A percentile compares a stretch with the other conserved stretches of the same genome.
Evolutionary conservation across 2,329 filamentous ascomycete species (phyloP).

Genomic region (Lachnellula arida): DNA sequence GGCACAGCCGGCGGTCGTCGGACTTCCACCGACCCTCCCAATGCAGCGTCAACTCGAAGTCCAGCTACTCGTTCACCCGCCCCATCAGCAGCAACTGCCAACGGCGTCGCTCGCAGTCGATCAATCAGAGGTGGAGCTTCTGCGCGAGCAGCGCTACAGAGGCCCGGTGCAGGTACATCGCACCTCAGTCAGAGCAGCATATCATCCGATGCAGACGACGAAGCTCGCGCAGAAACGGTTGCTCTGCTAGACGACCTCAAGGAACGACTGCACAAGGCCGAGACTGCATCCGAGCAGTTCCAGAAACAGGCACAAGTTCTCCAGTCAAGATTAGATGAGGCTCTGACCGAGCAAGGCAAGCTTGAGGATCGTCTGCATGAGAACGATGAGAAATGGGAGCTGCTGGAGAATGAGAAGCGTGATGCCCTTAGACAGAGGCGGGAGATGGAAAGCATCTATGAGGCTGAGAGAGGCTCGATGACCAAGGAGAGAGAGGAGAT

Average conservation of each 20-base stretch:
- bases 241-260: constrained; percentile 80
- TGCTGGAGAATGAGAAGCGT: constrained; percentile 77
- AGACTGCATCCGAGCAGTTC: constrained; percentile 70
- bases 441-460: constrained; percentile 89
- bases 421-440: constrained; percentile 78
- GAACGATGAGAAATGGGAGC: constrained; percentile 76
- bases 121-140: constrained; percentile 64
- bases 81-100: constrained; percentile 23
- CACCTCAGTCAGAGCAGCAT: constrained; percentile 28
- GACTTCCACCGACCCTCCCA: constrained; percentile 27
- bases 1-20: constrained; percentile 23
- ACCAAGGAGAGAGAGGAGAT: constrained; percentile 91
- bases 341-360: constrained; percentile 74
- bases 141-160: constrained; percentile 64
- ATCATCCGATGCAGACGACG: constrained; percentile 55
- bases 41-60: constrained; percentile 20
- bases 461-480: constrained; percentile 80
- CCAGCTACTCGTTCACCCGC: constrained; percentile 24
- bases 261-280: constrained; percentile 75
- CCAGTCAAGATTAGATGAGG: constrained; percentile 81
- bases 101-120: constrained; percentile 50
- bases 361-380: constrained; percentile 87
- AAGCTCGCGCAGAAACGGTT: constrained; percentile 73
- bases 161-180: constrained; percentile 40
- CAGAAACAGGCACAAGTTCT: constrained; percentile 82